Percentiles rank a stretch among this genome's conserved stretches.
Conservation (phyloP, 2,329 filamentous ascomycete species). For the Cordyceps cateniannulata region DNA sequence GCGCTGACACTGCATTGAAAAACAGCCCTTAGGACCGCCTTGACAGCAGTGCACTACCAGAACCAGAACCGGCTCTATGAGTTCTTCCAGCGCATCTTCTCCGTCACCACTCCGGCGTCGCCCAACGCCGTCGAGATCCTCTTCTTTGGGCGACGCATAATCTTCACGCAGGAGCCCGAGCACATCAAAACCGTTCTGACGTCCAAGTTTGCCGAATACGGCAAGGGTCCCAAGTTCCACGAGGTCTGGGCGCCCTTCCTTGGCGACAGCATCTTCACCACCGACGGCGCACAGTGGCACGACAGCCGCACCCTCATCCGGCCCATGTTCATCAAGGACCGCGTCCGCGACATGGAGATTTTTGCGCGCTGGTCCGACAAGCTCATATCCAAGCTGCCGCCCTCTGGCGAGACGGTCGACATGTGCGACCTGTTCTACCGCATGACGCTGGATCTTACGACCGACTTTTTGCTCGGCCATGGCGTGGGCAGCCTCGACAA, state of each 20-base stretch:
- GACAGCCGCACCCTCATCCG: constrained; percentile 46
- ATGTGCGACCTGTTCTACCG: constrained; percentile 58
- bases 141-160: constrained; percentile 28
- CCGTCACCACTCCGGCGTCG: constrained; percentile 22
- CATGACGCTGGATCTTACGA: constrained; percentile 60
- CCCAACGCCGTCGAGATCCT: constrained; percentile 32
- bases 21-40: neutral
- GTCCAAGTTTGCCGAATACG: constrained; percentile 49
- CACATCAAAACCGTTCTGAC: constrained; percentile 53
- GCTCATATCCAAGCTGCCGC: constrained; percentile 52
- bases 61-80: constrained; percentile 25
- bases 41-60: neutral
- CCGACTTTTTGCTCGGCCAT: constrained; percentile 61
- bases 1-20: too few relatives aligned
- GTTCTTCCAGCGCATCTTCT: constrained; percentile 25
- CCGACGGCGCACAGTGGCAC: constrained; percentile 47
- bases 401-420: constrained; percentile 48
- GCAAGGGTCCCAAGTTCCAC: constrained; percentile 38
- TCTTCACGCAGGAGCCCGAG: constrained; percentile 46
- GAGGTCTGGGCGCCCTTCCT: constrained; percentile 39
- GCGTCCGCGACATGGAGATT: constrained; percentile 43
- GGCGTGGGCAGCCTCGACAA: constrained; percentile 41
- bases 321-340: constrained; percentile 45
- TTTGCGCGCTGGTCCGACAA: constrained; percentile 55
- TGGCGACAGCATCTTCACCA: constrained; percentile 51